Conservation (phyloP, 768 basidiomycete genomes). For the Lentinula guzmanii region DNA sequence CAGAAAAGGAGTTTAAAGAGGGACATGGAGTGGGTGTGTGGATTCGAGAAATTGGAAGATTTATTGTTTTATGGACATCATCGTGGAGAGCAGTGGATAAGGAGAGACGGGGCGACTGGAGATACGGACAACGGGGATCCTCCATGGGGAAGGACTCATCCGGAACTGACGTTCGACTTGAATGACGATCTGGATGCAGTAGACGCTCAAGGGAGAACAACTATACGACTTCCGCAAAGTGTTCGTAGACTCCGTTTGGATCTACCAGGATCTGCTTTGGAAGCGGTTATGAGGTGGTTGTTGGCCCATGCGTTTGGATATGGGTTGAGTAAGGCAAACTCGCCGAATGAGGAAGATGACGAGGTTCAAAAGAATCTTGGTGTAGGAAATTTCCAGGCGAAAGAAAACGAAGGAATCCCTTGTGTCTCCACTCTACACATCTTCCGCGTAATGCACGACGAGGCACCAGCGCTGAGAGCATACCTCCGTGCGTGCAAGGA, state of each 20-base stretch:
- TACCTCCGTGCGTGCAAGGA: background rate
- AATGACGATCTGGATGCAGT: background rate
- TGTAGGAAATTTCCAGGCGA: background rate
- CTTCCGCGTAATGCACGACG: background rate
- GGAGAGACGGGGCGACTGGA: background rate
- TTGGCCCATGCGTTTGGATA: background rate
- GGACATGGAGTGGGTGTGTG: slow-evolving; percentile 1
- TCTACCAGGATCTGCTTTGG: background rate
- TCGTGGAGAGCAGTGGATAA: background rate
- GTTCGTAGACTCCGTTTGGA: background rate
- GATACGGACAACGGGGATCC: background rate
- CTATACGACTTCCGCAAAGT: background rate
- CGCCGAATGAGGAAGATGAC: too few species aligned
- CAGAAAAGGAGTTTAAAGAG: background rate
- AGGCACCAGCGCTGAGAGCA: background rate
- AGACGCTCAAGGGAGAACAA: background rate
- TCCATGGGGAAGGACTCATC: background rate
- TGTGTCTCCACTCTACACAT: background rate
- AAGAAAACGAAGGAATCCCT: background rate
- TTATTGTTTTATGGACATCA: background rate
- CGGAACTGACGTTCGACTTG: background rate
- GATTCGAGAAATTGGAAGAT: background rate
- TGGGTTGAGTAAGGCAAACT: background rate
- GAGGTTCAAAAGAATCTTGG: background rate
- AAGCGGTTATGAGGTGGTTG: background rate